Evolutionary conservation across 2,329 filamentous ascomycete species (phyloP).

Genomic region (Emericellopsis atlantica): DNA sequence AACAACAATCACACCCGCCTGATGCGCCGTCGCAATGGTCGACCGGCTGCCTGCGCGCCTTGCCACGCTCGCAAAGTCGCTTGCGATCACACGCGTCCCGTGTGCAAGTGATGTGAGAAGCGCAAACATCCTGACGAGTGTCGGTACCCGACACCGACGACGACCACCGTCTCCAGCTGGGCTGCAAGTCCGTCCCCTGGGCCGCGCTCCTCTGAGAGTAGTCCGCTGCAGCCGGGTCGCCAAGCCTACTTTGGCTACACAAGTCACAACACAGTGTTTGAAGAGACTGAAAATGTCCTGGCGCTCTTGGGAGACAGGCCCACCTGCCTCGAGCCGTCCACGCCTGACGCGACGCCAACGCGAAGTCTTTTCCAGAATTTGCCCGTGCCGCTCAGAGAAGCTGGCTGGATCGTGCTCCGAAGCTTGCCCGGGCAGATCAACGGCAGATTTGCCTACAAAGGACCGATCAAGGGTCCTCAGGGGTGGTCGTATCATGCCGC

Average conservation of each 20-base stretch:
- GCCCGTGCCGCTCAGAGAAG: conserved; percentile 18
- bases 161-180: background rate
- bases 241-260: conserved; percentile 31
- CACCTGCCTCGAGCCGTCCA: background rate
- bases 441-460: conserved; percentile 9
- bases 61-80: conserved; percentile 24
- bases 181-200: background rate
- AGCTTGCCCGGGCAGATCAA: conserved; percentile 16
- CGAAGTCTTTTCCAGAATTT: conserved; percentile 7
- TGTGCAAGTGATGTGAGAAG: conserved; percentile 22
- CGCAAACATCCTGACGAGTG: conserved; percentile 17
- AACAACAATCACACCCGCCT: background rate
- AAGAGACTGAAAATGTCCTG: conserved; percentile 26
- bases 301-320: conserved; percentile 15
- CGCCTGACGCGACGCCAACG: conserved; percentile 2
- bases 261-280: conserved; percentile 26
- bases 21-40: conserved; percentile 12
- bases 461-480: conserved; percentile 10
- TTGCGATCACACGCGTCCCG: conserved; percentile 23
- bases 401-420: conserved; percentile 21
- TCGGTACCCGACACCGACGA: conserved; percentile 12
- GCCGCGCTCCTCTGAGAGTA: conserved; percentile 1
- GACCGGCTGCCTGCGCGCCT: conserved; percentile 13
- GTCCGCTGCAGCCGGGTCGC: conserved; percentile 6
- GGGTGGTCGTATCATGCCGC: conserved; percentile 18